Conservation (phyloP, 192 early-diverging fungal species). For the Chytriomyces confervae region DNA sequence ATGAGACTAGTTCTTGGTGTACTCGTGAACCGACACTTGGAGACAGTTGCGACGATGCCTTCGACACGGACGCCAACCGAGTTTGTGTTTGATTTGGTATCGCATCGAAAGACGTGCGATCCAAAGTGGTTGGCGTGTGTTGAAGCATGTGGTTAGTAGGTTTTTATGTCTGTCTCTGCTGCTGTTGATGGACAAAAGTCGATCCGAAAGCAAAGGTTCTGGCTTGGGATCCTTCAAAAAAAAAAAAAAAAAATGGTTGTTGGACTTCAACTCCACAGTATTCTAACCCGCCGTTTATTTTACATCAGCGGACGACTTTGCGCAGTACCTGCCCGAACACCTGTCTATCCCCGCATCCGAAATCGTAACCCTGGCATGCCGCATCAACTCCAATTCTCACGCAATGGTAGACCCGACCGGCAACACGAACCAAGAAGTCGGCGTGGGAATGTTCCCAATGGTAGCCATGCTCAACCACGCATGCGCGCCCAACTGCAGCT, state of each 20-base stretch:
- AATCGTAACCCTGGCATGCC: constrained; percentile 59
- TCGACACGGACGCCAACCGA: constrained; percentile 1
- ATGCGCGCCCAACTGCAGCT: constrained; percentile 76
- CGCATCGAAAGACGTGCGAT: constrained; percentile 36
- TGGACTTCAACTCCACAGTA: neutral
- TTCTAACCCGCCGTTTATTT: neutral
- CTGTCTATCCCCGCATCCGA: constrained; percentile 34
- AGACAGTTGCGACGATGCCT: neutral
- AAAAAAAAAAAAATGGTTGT: too few relatives aligned
- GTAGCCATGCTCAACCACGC: constrained; percentile 75
- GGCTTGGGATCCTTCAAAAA: too few relatives aligned
- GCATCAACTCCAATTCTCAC: constrained; percentile 72
- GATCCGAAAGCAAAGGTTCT: too few relatives aligned
- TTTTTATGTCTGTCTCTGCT: neutral
- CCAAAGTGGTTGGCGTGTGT: constrained; percentile 40
- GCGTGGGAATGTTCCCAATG: constrained; percentile 73
- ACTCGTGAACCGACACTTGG: constrained; percentile 10
- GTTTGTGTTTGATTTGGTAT: constrained; percentile 40
- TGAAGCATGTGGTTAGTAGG: constrained; percentile 7
- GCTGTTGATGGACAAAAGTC: neutral
- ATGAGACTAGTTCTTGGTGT: constrained; percentile 44
- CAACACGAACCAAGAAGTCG: constrained; percentile 44
- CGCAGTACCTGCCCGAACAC: neutral
- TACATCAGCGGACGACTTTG: constrained; percentile 28
- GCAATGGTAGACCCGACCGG: constrained; percentile 56